A percentile compares a stretch with the other conserved stretches of the same genome.
Evolutionary conservation across 768 basidiomycete genomes (phyloP).

Genomic region (Leccinum disarticulatum): DNA sequence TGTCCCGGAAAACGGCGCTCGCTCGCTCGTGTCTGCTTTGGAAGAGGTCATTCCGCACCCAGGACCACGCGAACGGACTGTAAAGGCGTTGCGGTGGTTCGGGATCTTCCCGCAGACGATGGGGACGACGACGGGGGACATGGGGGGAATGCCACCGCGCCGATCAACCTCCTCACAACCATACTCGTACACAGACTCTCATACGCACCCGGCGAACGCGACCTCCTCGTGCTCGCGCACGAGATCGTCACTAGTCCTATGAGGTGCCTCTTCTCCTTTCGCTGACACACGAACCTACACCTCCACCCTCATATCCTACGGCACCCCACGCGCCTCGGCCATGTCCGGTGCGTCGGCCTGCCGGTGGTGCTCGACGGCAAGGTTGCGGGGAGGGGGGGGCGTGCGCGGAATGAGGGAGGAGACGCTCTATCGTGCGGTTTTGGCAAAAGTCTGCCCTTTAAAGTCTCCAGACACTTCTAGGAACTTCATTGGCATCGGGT

Average conservation of each 20-base stretch:
- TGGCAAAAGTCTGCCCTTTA: conserved; percentile 30
- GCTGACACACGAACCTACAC: conserved; percentile 54
- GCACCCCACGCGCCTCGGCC: conserved; percentile 59
- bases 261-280: no score
- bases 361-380: conserved; percentile 80
- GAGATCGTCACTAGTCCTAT: conserved; percentile 57
- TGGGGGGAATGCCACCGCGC: conserved; percentile 41
- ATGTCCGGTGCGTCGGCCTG: conserved; percentile 89
- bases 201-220: conserved; percentile 71
- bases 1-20: conserved; percentile 18
- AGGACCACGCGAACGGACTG: conserved; percentile 27
- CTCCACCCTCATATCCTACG: conserved; percentile 44
- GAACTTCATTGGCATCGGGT: no score
- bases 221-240: conserved; percentile 86
- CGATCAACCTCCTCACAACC: conserved; percentile 68
- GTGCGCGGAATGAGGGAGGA: conserved; percentile 65
- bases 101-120: conserved; percentile 8
- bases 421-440: conserved; percentile 60
- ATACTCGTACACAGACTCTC: conserved; percentile 70
- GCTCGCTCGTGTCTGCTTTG: conserved; percentile 35
- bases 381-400: conserved; percentile 44
- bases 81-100: conserved; percentile 47
- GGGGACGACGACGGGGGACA: background rate
- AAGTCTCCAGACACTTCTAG: no score
- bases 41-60: conserved; percentile 16